phyloP scores from a whole-genome alignment of 2,329 filamentous ascomycete genomes.

The Aspergillus persii region DNA sequence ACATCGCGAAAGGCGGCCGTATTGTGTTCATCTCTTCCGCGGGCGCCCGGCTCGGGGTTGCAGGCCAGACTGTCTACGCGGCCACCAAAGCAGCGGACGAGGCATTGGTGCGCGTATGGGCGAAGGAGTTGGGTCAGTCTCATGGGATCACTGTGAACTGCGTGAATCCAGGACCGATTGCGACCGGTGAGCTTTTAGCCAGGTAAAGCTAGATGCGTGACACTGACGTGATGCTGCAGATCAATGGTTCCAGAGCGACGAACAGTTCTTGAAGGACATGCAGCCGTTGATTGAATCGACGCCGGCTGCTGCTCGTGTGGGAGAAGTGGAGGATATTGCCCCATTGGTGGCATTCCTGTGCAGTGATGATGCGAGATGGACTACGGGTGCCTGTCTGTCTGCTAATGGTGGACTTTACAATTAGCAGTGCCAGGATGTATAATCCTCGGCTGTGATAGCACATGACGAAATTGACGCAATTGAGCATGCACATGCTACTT shows the following conservation, averaged over 20 bases:
- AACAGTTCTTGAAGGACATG: conserved; percentile 32
- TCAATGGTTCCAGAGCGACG: conserved; percentile 32
- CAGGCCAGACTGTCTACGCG: conserved; percentile 57
- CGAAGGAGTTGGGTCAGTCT: conserved; percentile 54
- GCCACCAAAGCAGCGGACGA: conserved; percentile 59
- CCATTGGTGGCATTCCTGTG: conserved; percentile 33
- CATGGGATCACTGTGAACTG: conserved; percentile 54
- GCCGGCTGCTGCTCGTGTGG: conserved; percentile 31
- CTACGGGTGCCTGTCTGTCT: conserved; percentile 27
- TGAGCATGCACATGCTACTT: too few species aligned
- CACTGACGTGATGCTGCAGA: conserved; percentile 5
- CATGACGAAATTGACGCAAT: too few species aligned
- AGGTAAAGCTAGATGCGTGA: neutral
- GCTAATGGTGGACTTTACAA: conserved; percentile 29
- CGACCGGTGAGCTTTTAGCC: conserved; percentile 39
- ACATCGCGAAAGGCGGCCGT: conserved; percentile 40
- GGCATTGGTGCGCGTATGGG: conserved; percentile 60
- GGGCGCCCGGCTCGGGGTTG: conserved; percentile 54
- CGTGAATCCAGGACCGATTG: conserved; percentile 58
- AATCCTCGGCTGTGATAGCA: neutral
- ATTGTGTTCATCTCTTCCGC: conserved; percentile 59
- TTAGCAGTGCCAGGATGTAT: neutral
- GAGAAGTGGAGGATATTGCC: conserved; percentile 31
- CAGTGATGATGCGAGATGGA: conserved; percentile 28
- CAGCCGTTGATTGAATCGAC: conserved; percentile 31